Base-by-base conservation (phyloP, 148 eudicot species). In the Amaranthus cruentus region DNA sequence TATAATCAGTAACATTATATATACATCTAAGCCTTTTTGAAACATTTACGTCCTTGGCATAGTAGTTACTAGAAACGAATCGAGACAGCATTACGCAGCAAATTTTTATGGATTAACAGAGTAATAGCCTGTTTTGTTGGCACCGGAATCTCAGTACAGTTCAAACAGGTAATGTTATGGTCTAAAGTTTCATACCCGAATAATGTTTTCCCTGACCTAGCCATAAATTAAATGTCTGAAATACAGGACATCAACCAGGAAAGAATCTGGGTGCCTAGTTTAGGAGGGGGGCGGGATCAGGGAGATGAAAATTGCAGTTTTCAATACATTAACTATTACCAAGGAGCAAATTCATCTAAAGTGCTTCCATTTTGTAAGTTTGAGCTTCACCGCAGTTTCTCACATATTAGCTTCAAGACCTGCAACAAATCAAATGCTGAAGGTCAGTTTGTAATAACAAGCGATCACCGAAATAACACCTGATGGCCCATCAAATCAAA, bases 151-250 rank as follows among this genome's bases (percentile, higher is more conserved):
- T n/a, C 52, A 58, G 43, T 9, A 66, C 42, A 52, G 68, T 50
- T 54, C 55, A 58, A 52, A 72, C 63, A 49, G 67, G 44, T 21
- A 74, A 72, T 59, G 56, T 48, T 58, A 49, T 49, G 49, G 70
- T 71, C 57, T 55, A 49, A 66, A 64, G 75, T 65, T 60, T 6
- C 74, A 54, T 62, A 58, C 70, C 61, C 72, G 3, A 21, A 5
- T 54, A 47, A 62, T 38, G 12, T 54, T 63, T 71, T 21, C 48
- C 66, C 50, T 48, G 52, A 66, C 47, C 13, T 42, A 15, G 44
- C 65, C 59, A 72, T 62, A 66, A 58, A 28, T 28, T 57, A 49
- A 73, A 77, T 47, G 70, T 72, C 48, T 0, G 9, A 50, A 59
- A 48, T 66, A 60, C 63, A 73, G 64, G 59, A 48, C 64, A 72